These are phyloP conservation scores for Dunaliella primolecta DNA, from an alignment of 139 green algal genomes.

Conservation along the genomic window DNA sequence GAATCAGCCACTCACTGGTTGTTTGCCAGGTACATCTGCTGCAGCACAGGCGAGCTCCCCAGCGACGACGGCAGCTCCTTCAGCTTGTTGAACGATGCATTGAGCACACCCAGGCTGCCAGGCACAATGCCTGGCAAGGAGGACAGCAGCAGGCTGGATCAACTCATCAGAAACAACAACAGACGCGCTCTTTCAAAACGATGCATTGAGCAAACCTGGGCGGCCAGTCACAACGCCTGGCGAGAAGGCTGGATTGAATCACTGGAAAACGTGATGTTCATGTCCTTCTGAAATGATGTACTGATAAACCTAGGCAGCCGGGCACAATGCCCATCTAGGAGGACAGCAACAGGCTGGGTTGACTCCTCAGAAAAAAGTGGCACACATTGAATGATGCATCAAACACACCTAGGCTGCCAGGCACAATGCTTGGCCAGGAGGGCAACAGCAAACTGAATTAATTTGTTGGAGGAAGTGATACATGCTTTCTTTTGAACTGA, in stretches of 20 bases:
- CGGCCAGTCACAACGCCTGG: too few species aligned
- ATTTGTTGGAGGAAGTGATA: not conserved
- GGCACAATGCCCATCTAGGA: too few species aligned
- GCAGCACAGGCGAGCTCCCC: constrained; percentile 37
- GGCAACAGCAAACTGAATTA: not conserved
- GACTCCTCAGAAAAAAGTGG: too few species aligned
- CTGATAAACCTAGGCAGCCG: too few species aligned
- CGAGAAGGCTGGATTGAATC: too few species aligned
- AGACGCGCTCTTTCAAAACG: not conserved
- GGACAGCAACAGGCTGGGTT: too few species aligned
- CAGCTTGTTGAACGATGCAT: constrained; percentile 57
- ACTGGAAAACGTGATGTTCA: too few species aligned
- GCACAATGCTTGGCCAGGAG: constrained; percentile 28
- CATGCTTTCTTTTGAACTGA: not conserved
- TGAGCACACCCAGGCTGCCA: constrained; percentile 42
- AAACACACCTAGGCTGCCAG: constrained; percentile 40
- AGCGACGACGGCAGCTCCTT: constrained; percentile 26
- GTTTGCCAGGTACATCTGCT: constrained; percentile 35
- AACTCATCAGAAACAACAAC: not conserved
- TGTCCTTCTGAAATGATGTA: too few species aligned
- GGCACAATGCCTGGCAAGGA: constrained; percentile 31
- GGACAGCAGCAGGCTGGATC: not conserved
- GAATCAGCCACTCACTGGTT: constrained; percentile 19
- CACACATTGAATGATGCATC: constrained; percentile 61
- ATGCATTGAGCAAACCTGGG: too few species aligned